Base-by-base conservation (phyloP, 1,139 yeast species). In the Kurtzmaniella quercitrusa region DNA sequence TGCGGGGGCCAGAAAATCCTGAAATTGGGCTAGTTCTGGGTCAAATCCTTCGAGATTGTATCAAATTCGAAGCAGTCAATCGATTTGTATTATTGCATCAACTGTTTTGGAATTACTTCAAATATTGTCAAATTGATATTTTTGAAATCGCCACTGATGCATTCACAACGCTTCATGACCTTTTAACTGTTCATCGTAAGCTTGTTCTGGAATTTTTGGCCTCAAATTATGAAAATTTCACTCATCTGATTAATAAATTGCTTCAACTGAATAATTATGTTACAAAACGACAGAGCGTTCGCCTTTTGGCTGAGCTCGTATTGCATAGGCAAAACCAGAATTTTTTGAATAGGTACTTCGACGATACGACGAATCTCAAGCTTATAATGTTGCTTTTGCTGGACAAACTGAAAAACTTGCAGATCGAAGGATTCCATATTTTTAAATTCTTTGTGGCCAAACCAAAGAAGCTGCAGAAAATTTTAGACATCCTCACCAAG, bases 391-490 rank as follows among this genome's bases (percentile, higher is more conserved):
- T 86, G 33, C 66, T 89, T 46, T 69, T 93, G 52, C 84, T 94
- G 49, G 97, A 93, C 59, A 86, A 85, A 61, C 89, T 95, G 54
- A 87, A 85, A 54, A 91, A 89, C 60, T 73, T 93, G 47, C 96
- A 89, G 59, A 67, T 82, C 45, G 98, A 93, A 61, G 93, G 96
- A 3, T 93, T 93, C 59, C 93, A 93, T 54, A 84, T 93, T 33
- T 93, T 93, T 67, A 93, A 93, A 63, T 87, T 84, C 36, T 88
- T 93, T 63, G 91, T 89, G 30, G 98, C 97, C 6, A 93, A 93
- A 60, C 98, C 98, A 5, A 83, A 85, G 51, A 91, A 91, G 61
- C 75, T 89, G 1, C 88, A 83, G 57, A 80, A 84, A 9, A 82
- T 93, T 2, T 68, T 78, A 46, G 97, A 91, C 60, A 86, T 93